Evolutionary conservation across 768 basidiomycete genomes (phyloP), one percentile per base, ranked within the genome.

Genomic region (Strobilomyces echinocephalus): DNA sequence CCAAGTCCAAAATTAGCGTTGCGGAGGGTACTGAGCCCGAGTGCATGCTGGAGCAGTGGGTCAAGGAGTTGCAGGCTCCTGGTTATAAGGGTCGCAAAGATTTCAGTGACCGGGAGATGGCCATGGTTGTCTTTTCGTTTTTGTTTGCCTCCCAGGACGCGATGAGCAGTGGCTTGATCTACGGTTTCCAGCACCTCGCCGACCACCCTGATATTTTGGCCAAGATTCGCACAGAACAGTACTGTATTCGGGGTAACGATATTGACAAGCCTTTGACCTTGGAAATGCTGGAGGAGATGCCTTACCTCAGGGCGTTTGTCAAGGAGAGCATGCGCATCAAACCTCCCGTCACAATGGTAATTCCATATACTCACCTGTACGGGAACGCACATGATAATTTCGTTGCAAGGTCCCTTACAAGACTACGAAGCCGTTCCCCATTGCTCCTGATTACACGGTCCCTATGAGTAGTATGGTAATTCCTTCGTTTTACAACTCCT

Each of bases 101-200:
- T 56, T 98, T 94, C 74, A 88, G 84, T 60, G 88, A 98, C 69
- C 78, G 80, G 60, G 95, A 99, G 73, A 98, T 98, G 83, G 93
- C 91, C 28, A 90, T 97, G 86, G 95, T 97, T 64, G 73, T 99
- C 38, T 86, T 99, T 66, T 93, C 91, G 11, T 98, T 98, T 85
- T 75, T 99, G 50, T 97, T 97, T 64, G 97, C 92, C 2, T 88
- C 85, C 24, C 92, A 97, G 75, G 97, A 99, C 68, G 97, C 97
- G 45, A 98, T 99, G 97, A 91, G 91, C 68, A 93, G 90, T 55
- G 95, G 94, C 46, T 75, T 97, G 63, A 93, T 97, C 64, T 97
- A 91, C 70, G 88, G 84, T 36, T 97, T 98, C 83, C 97, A 99
- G 73, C 91, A 95, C 70, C 79, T 97, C 35, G 91, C 90, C 41